Evolutionary conservation across 441 rosid genomes (phyloP).

Genomic region (Syzygium malaccense): DNA sequence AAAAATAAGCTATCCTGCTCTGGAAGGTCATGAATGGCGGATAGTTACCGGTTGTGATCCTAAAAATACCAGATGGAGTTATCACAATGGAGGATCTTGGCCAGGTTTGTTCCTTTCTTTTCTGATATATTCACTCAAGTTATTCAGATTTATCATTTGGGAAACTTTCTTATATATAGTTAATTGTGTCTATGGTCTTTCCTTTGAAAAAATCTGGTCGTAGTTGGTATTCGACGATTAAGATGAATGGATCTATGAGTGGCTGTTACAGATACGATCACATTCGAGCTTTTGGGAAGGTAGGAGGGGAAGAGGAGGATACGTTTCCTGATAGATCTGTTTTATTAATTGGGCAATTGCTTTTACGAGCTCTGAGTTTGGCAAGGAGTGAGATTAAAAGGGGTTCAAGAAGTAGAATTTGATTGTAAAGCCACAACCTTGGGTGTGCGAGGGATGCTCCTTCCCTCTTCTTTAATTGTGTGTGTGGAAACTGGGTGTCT

Average conservation of each 20-base stretch:
- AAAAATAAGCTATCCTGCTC: slow-evolving; percentile 11
- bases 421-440: background rate
- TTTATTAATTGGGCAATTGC: background rate
- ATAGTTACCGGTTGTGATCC: slow-evolving; percentile 16
- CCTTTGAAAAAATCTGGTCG: background rate
- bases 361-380: background rate
- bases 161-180: background rate
- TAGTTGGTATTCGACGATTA: background rate
- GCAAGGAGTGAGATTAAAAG: background rate
- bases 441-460: background rate
- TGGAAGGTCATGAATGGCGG: slow-evolving; percentile 17
- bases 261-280: background rate
- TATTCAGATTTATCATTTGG: background rate
- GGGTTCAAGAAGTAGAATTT: background rate
- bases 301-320: background rate
- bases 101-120: slow-evolving; percentile 5
- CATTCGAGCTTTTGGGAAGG: background rate
- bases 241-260: background rate
- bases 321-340: background rate
- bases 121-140: background rate
- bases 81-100: slow-evolving; percentile 21
- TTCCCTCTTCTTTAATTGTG: background rate
- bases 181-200: background rate
- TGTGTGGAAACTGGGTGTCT: background rate
- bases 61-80: slow-evolving; percentile 17